Base-by-base conservation (phyloP, 2,329 filamentous ascomycete genomes). In the Fusarium pseudoanthophilum region DNA sequence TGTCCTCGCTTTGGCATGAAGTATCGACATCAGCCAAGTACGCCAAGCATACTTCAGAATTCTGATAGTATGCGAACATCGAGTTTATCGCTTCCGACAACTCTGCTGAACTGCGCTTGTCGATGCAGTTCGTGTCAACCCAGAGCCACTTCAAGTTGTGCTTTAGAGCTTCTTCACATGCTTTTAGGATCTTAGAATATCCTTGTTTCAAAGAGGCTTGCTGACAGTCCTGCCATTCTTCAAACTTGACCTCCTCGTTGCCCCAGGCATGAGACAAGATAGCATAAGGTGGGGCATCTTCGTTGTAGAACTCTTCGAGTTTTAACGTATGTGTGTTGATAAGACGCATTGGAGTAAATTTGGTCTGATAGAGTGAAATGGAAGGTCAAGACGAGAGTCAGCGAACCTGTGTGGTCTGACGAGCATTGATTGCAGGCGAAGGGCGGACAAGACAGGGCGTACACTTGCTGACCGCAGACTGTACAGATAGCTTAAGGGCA, bases 91-190 rank as follows among this genome's bases (percentile, higher is more conserved):
- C 57, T 2, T 65, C 62, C 0, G 37, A 1, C 4, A 67, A 10
- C 21, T 64, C 64, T 0, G 60, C 52, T 6, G 52, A 64, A 1
- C 60, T 67, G 8, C 13, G 36, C 15, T 64, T 64, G 0, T 67
- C 64, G 9, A 67, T 67, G 2, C 64, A 67, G 39, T 58, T 66
- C 0, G 62, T 69, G 13, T 66, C 62, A 0, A 53, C 56, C 66
- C 62, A 69, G 1, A 69, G 21, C 49, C 56, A 69, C 4, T 24
- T 24, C 1, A 61, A 14, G 0, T 5, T 20, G 1, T 26, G 1
- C 0, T 18, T 21, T 1, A 24, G 2, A 16, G 52, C 36, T 20
- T 56, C 0, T 0, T 9, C 2, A 1, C 59, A 62, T 2, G 59
- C 59, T 7, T 18, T 21, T 0, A 18, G 2, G 1, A 46, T 46